Percentiles rank a stretch among this genome's conserved stretches.
These are phyloP conservation scores for Truncatella angustata DNA, from an alignment of 2,329 filamentous ascomycete genomes.

Conservation along the genomic window DNA sequence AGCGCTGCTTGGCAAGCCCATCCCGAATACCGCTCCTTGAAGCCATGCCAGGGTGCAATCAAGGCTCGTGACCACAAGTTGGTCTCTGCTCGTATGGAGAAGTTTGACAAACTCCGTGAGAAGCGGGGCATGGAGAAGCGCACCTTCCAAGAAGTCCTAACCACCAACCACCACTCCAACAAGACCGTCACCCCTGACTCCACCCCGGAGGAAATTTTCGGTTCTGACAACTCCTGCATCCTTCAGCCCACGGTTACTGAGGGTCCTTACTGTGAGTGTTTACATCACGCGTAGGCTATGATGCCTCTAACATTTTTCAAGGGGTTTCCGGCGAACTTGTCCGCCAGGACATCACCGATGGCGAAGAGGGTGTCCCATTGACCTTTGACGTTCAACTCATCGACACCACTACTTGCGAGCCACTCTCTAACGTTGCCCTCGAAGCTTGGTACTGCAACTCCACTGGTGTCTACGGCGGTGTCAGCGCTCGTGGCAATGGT, in stretches of 20 bases:
- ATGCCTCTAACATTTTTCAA: not conserved
- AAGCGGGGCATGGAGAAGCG: slow-evolving; percentile 22
- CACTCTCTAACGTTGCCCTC: slow-evolving; percentile 9
- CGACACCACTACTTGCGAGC: slow-evolving; percentile 12
- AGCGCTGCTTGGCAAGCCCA: slow-evolving; percentile 42
- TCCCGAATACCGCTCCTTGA: slow-evolving; percentile 9
- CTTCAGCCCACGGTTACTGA: slow-evolving; percentile 51
- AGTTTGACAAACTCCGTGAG: slow-evolving; percentile 6
- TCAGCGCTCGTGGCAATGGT: slow-evolving; percentile 3
- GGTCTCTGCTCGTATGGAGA: slow-evolving; percentile 2
- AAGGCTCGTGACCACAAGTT: slow-evolving; percentile 7
- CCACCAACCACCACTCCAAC: slow-evolving; percentile 19
- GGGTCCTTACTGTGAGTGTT: slow-evolving; percentile 49
- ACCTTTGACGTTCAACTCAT: slow-evolving; percentile 10
- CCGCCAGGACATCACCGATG: slow-evolving; percentile 10
- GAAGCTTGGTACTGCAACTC: slow-evolving; percentile 13
- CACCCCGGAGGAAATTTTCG: slow-evolving; percentile 35
- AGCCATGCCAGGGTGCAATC: slow-evolving; percentile 3
- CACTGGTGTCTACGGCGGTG: slow-evolving; percentile 10
- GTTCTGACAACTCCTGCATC: slow-evolving; percentile 43
- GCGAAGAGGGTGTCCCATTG: slow-evolving; percentile 10
- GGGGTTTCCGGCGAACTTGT: slow-evolving; percentile 29
- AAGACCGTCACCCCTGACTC: slow-evolving; percentile 32
- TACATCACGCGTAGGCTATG: not conserved
- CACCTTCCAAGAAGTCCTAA: slow-evolving; percentile 27